Evolutionary conservation across 2,329 filamentous ascomycete genomes (phyloP), one percentile per base, ranked within the genome.

Genomic region (Epicoccum sorghinum): DNA sequence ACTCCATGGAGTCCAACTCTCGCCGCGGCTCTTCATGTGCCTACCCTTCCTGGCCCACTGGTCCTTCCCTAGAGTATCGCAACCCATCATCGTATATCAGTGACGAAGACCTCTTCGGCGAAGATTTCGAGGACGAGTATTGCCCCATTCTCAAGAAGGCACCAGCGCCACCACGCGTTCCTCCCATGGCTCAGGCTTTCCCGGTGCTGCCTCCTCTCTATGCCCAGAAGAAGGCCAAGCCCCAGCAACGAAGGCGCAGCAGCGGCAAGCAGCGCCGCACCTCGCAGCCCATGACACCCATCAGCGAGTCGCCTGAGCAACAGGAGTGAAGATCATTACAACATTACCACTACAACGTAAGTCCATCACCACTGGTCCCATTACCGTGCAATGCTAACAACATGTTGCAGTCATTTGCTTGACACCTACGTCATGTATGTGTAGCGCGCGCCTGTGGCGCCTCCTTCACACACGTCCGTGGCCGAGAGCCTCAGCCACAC

Each of bases 231-330:
- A 79, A 73, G 71, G 69, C 65, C 47, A 74, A 75, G 70, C 72
- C 69, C 52, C 66, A 75, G 62, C 70, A 29, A 9, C 27, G 71
- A 39, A 70, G 73, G 59, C 68, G 74, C 63, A 71, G 72, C 65
- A 76, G 73, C 52, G 71, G 68, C 39, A 78, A 77, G 69, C 67
- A 69, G 52, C 67, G 72, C 37, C 69, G 74, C 47, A 60, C 71
- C 2, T 75, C 73, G 38, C 76, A 76, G 67, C 74, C 75, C 10
- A 77, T 78, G 75, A 72, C 70, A 49, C 74, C 75, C 50, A 77
- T 78, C 53, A 65, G 72, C 9, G 75, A 77, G 67, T 73, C 71
- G 7, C 71, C 72, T 18, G 73, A 75, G 59, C 68, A 70, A 13
- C 64, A 65, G 22, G 74, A 76, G 64, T 77, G 68, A 75, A 59